A percentile compares a stretch with the other conserved stretches of the same genome.
Conservation (phyloP, 2,329 filamentous ascomycete species). For the Aspergillus quadrilineatus region DNA sequence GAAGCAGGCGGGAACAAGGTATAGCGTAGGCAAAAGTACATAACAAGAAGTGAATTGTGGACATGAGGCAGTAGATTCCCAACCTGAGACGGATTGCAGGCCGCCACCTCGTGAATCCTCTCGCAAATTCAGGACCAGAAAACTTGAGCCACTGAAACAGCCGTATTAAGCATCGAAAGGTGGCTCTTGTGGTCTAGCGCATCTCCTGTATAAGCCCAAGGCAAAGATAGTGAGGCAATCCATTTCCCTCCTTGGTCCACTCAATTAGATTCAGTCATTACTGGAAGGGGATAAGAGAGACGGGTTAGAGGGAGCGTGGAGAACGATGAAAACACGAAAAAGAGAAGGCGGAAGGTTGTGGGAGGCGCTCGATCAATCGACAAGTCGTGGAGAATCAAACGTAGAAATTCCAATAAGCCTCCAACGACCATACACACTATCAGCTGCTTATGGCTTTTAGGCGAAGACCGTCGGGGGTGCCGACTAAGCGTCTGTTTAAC, state of each 20-base stretch:
- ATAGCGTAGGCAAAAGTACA: slow-evolving; percentile 42
- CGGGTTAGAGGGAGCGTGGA: slow-evolving; percentile 32
- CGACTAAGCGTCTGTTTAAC: slow-evolving; percentile 56
- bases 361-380: slow-evolving; percentile 30
- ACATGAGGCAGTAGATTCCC: slow-evolving; percentile 26
- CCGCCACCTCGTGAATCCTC: slow-evolving; percentile 25
- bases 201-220: slow-evolving; percentile 27
- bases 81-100: slow-evolving; percentile 21
- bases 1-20: slow-evolving; percentile 31
- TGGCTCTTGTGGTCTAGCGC: slow-evolving; percentile 23
- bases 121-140: slow-evolving; percentile 24
- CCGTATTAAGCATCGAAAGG: slow-evolving; percentile 13
- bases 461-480: slow-evolving; percentile 15
- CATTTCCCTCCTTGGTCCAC: slow-evolving; percentile 24
- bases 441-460: slow-evolving; percentile 18
- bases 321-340: slow-evolving; percentile 29
- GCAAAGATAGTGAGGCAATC: slow-evolving; percentile 21
- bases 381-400: slow-evolving; percentile 28
- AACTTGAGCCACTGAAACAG: slow-evolving; percentile 16
- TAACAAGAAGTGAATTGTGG: slow-evolving; percentile 38
- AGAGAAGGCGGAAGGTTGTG: slow-evolving; percentile 24
- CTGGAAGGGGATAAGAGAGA: slow-evolving; percentile 32
- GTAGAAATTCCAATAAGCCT: slow-evolving; percentile 23
- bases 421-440: slow-evolving; percentile 23
- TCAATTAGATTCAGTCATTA: slow-evolving; percentile 34